Percentiles rank a stretch among this genome's conserved stretches.
Evolutionary conservation across 1,139 yeast genomes (phyloP).

Genomic region (Candida mesenterica): DNA sequence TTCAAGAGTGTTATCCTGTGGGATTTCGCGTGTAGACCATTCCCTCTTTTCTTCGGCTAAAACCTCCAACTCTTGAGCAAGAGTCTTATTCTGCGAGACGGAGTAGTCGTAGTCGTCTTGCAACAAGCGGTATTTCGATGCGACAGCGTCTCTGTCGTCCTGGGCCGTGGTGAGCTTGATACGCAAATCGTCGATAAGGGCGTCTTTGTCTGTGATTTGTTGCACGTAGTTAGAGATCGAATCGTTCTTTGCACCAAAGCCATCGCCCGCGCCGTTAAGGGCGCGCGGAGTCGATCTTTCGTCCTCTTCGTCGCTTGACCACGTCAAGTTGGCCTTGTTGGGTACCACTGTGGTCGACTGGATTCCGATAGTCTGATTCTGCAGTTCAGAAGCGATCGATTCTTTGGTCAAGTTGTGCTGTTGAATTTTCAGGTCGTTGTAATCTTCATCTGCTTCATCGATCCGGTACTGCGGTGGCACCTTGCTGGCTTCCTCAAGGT

Average conservation of each 20-base stretch:
- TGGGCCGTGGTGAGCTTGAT: conserved; percentile 12
- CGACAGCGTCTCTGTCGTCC: conserved; percentile 16
- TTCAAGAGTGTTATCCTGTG: conserved; percentile 16
- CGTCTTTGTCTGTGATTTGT: conserved; percentile 2
- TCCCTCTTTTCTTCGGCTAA: conserved; percentile 16
- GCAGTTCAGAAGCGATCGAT: conserved; percentile 15
- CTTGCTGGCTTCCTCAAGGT: conserved; percentile 1
- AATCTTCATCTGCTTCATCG: conserved; percentile 8
- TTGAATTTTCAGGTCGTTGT: no score
- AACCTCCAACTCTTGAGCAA: conserved; percentile 23
- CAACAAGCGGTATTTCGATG: conserved; percentile 7
- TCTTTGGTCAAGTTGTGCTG: conserved; percentile 5
- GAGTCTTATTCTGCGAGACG: conserved; percentile 21
- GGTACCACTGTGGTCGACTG: conserved; percentile 72
- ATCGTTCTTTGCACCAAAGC: not conserved
- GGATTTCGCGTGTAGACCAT: conserved; percentile 6
- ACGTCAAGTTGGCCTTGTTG: conserved; percentile 70
- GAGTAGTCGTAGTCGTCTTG: conserved; percentile 25
- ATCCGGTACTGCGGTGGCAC: conserved; percentile 4
- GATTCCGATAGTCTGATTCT: conserved; percentile 38
- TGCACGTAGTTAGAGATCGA: not conserved
- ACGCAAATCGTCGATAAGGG: conserved; percentile 14
- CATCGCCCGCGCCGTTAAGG: not conserved
- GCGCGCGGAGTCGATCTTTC: conserved; percentile 7
- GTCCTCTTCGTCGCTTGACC: conserved; percentile 81